Evolutionary conservation across 768 basidiomycete species (phyloP).

Genomic region (Stropharia rugosoannulata): DNA sequence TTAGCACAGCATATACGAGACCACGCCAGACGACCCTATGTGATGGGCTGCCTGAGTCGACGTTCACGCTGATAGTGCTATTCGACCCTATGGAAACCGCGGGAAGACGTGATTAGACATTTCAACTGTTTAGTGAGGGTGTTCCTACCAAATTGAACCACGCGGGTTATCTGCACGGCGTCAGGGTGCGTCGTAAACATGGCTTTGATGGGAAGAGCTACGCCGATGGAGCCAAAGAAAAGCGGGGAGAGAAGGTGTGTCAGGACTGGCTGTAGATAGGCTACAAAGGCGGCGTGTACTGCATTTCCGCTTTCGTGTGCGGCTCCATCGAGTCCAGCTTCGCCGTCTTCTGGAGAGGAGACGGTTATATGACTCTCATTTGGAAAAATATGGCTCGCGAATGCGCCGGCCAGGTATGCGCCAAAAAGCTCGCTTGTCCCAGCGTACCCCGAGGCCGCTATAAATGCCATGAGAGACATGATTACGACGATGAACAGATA

Average conservation of each 20-base stretch:
- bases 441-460: slow-evolving; percentile 48
- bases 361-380: neutral
- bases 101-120: neutral
- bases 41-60: slow-evolving; percentile 8
- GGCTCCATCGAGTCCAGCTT: neutral
- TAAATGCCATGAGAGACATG: slow-evolving; percentile 38
- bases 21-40: slow-evolving; percentile 49
- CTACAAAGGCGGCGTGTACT: slow-evolving; percentile 28
- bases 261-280: slow-evolving; percentile 36
- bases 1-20: slow-evolving; percentile 54
- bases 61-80: neutral
- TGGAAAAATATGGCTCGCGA: slow-evolving; percentile 36
- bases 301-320: neutral
- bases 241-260: slow-evolving; percentile 51
- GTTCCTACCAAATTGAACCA: neutral
- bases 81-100: neutral
- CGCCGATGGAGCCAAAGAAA: slow-evolving; percentile 69
- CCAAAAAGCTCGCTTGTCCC: slow-evolving; percentile 64
- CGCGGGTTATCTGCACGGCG: neutral
- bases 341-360: neutral
- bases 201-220: slow-evolving; percentile 46
- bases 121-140: neutral
- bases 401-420: slow-evolving; percentile 57
- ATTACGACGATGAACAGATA: slow-evolving; percentile 37
- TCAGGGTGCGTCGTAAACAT: slow-evolving; percentile 36